Evolutionary conservation across 345 rosid species (phyloP).

Genomic region (Stellera chamaejasme): DNA sequence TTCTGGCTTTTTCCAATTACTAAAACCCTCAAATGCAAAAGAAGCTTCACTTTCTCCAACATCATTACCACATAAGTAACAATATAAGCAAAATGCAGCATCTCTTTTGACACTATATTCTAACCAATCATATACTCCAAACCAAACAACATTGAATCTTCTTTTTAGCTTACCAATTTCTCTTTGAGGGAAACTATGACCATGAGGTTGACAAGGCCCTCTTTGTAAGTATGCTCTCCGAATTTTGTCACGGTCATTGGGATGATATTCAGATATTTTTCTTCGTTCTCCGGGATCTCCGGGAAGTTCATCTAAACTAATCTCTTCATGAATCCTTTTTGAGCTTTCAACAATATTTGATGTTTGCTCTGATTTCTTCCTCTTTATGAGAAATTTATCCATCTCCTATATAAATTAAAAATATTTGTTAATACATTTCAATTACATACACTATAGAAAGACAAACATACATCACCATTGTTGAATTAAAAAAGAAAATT

Average conservation of each 20-base stretch:
- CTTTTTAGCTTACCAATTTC: neutral
- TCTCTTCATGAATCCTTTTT: no score
- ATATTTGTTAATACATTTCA: no score
- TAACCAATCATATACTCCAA: neutral
- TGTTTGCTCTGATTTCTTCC: no score
- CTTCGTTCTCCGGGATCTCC: no score
- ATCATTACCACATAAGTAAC: neutral
- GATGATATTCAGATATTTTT: no score
- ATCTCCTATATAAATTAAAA: no score
- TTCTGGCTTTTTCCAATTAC: neutral
- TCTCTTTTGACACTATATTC: neutral
- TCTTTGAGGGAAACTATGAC: neutral
- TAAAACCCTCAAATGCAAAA: neutral
- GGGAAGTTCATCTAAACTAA: no score
- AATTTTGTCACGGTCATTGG: neutral
- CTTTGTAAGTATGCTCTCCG: neutral
- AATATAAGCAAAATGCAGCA: neutral
- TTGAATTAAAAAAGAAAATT: no score
- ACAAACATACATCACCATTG: no score
- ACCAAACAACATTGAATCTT: neutral
- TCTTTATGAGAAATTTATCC: no score
- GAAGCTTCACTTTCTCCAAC: neutral
- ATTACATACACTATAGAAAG: no score
- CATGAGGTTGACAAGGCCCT: neutral
- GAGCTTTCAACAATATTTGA: no score